A percentile compares a stretch with the other conserved stretches of the same genome.
Evolutionary conservation across 1,284 basidiomycete genomes (phyloP).

Genomic region (Apiotrichum montevideense): DNA sequence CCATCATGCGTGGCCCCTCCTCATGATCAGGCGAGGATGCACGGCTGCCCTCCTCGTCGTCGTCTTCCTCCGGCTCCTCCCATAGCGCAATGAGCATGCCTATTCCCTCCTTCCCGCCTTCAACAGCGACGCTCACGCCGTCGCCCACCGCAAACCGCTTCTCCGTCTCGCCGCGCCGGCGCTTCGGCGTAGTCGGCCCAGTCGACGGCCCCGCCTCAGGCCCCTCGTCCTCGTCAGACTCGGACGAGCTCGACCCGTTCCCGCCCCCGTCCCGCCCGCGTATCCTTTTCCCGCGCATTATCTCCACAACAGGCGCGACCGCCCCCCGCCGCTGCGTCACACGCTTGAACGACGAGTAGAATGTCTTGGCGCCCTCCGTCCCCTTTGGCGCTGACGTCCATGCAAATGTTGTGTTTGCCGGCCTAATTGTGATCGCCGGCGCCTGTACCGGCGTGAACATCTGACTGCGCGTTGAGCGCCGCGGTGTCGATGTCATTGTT

Average conservation of each 20-base stretch:
- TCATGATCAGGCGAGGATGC: constrained; percentile 3
- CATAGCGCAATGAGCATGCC: constrained; percentile 40
- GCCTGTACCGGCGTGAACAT: constrained; percentile 32
- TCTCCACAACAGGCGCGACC: background rate
- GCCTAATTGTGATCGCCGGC: background rate
- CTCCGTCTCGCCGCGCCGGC: constrained; percentile 6
- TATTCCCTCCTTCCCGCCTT: constrained; percentile 41
- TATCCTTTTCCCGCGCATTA: background rate
- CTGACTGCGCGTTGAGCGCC: constrained; percentile 33
- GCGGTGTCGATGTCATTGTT: constrained; percentile 27
- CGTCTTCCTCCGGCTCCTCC: constrained; percentile 29
- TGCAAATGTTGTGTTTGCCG: constrained; percentile 16
- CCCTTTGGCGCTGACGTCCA: constrained; percentile 22
- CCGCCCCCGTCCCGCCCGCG: background rate
- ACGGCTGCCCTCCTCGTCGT: constrained; percentile 5
- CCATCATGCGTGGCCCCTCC: constrained; percentile 34
- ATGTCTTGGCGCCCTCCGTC: background rate
- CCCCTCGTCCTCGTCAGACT: background rate
- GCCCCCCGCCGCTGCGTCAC: background rate
- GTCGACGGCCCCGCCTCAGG: background rate
- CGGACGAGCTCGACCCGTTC: background rate
- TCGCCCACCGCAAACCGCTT: constrained; percentile 40
- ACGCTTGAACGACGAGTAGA: background rate
- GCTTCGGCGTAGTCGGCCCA: background rate
- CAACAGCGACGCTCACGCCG: constrained; percentile 38